phyloP scores from a whole-genome alignment of 306 rosid genomes.

The Senna siamea region DNA sequence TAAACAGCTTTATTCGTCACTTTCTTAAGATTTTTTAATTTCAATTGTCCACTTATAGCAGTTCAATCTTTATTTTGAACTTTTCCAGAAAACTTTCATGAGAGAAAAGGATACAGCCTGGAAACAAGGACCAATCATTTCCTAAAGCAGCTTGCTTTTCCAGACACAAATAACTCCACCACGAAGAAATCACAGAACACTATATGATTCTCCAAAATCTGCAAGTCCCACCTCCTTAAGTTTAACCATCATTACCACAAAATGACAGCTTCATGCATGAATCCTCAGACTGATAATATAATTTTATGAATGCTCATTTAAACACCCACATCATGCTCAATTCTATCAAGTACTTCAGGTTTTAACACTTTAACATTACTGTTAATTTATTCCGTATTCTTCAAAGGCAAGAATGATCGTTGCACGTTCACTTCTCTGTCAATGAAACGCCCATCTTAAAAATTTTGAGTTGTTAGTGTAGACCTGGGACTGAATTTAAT shows the following conservation, averaged over 20 bases:
- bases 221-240: not conserved
- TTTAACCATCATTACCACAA: not conserved
- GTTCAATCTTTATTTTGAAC: constrained; percentile 1
- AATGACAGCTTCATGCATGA: not conserved
- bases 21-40: not conserved
- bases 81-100: too few species aligned
- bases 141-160: constrained; percentile 16
- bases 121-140: not conserved
- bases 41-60: not conserved
- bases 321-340: constrained; percentile 14
- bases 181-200: not conserved
- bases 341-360: constrained; percentile 6
- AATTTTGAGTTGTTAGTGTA: not conserved
- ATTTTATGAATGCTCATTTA: not conserved
- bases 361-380: not conserved
- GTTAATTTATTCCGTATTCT: too few species aligned
- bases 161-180: not conserved
- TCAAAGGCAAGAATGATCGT: constrained; percentile 9
- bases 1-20: not conserved
- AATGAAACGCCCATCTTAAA: not conserved
- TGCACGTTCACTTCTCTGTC: not conserved
- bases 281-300: constrained; percentile 7
- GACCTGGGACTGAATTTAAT: not conserved
- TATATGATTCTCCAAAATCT: not conserved
- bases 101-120: too few species aligned